phyloP scores from a whole-genome alignment of 1,139 yeast genomes.

The Hemisphaericaspora lyxosophila region DNA sequence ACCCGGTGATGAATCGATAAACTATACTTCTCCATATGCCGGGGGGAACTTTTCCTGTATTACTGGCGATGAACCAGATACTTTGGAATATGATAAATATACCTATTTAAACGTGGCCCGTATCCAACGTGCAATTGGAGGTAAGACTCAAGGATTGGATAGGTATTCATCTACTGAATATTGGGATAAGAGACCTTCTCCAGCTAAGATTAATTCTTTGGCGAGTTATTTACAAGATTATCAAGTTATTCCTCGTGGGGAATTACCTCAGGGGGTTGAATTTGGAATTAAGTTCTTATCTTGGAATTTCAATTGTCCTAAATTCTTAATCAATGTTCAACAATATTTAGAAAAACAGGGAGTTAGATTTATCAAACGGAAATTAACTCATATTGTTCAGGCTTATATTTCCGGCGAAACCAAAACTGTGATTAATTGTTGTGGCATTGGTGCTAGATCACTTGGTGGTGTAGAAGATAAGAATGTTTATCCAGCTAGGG shows the following conservation, averaged over 20 bases:
- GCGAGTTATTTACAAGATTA: conserved; percentile 47
- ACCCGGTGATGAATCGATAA: conserved; percentile 72
- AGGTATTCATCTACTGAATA: conserved; percentile 53
- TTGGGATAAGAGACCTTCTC: conserved; percentile 50
- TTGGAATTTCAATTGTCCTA: conserved; percentile 70
- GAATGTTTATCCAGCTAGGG: conserved; percentile 60
- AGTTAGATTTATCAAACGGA: conserved; percentile 46
- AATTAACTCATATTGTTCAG: conserved; percentile 52
- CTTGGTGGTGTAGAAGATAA: conserved; percentile 59
- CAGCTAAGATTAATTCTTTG: conserved; percentile 44
- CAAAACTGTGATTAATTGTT: conserved; percentile 61
- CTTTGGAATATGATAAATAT: conserved; percentile 52
- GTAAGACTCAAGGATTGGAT: conserved; percentile 53
- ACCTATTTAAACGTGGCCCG: conserved; percentile 51
- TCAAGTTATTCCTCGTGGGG: conserved; percentile 25
- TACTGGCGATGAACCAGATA: conserved; percentile 54
- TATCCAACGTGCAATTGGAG: conserved; percentile 52
- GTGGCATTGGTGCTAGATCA: conserved; percentile 62
- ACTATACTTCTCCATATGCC: conserved; percentile 78
- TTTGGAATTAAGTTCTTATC: conserved; percentile 57
- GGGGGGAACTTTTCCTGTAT: conserved; percentile 74
- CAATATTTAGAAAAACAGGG: conserved; percentile 44
- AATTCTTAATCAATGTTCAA: conserved; percentile 48
- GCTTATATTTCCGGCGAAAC: conserved; percentile 43
- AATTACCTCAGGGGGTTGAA: conserved; percentile 47